phyloP scores from a whole-genome alignment of 805 yeast species.

The Hanseniaspora clermontiae region DNA sequence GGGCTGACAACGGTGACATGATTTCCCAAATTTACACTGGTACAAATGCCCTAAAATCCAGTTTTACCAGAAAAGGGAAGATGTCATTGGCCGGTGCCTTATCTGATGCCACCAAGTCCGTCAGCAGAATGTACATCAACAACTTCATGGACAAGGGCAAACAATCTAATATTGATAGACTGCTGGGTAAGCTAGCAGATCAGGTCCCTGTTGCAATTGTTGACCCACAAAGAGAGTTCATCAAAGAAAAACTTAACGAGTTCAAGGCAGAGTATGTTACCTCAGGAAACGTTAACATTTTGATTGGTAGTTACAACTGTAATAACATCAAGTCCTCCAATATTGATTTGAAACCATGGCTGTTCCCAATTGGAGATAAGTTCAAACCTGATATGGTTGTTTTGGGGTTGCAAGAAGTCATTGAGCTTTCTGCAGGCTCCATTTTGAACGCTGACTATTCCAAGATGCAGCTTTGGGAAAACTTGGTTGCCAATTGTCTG shows the following conservation, averaged over 20 bases:
- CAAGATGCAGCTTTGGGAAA: conserved; percentile 69
- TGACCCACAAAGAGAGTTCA: conserved; percentile 81
- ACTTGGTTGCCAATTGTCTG: conserved; percentile 47
- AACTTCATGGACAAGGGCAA: conserved; percentile 86
- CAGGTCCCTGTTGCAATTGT: conserved; percentile 60
- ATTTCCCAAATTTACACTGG: conserved; percentile 93
- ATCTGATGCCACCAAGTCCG: conserved; percentile 94
- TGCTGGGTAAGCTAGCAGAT: conserved; percentile 68
- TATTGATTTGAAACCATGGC: conserved; percentile 58
- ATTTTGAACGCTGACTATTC: conserved; percentile 76
- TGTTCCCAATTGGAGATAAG: conserved; percentile 57
- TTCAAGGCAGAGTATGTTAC: conserved; percentile 44
- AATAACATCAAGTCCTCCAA: conserved; percentile 50
- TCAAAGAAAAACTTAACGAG: conserved; percentile 43
- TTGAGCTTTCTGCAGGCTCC: conserved; percentile 84
- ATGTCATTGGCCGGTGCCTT: conserved; percentile 94
- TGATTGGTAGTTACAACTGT: conserved; percentile 77
- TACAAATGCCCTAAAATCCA: conserved; percentile 90
- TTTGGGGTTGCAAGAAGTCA: conserved; percentile 89
- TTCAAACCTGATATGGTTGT: conserved; percentile 65
- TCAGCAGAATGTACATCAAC: conserved; percentile 86
- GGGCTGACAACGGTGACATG: conserved; percentile 99
- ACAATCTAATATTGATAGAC: conserved; percentile 76
- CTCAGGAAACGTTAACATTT: conserved; percentile 46
- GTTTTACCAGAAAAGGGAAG: conserved; percentile 87